These are phyloP conservation scores for Dryadomyces quercivorus DNA, from an alignment of 2,329 filamentous ascomycete genomes.

Conservation along the genomic window DNA sequence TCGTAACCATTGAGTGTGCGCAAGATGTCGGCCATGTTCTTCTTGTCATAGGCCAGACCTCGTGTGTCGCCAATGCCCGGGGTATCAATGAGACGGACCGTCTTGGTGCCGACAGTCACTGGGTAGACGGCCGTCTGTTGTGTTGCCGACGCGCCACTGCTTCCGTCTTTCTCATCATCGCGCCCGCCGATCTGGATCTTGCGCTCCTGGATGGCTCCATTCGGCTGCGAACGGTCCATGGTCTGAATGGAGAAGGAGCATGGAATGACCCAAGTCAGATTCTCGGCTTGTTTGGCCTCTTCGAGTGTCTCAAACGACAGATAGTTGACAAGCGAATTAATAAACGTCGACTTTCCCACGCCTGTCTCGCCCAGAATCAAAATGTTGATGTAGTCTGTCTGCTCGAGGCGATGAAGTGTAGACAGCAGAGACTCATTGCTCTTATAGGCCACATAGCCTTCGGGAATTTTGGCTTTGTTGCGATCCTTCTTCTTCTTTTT, in stretches of 20 bases:
- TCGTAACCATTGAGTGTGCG: conserved; percentile 20
- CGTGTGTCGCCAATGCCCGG: conserved; percentile 29
- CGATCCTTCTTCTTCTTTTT: background rate
- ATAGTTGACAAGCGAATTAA: conserved; percentile 36
- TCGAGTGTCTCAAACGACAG: conserved; percentile 24
- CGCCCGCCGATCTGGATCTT: conserved; percentile 18
- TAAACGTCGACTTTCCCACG: conserved; percentile 35
- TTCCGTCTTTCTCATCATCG: conserved; percentile 21
- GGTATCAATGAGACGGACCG: conserved; percentile 27
- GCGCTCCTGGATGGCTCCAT: conserved; percentile 16
- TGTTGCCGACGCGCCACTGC: conserved; percentile 23
- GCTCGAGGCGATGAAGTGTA: conserved; percentile 10
- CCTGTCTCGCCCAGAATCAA: conserved; percentile 34
- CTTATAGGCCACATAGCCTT: background rate
- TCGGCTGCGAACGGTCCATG: conserved; percentile 15
- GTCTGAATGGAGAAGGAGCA: conserved; percentile 24
- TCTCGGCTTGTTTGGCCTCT: conserved; percentile 20
- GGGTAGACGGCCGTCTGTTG: conserved; percentile 22
- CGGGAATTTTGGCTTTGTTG: background rate
- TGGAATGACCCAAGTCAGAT: conserved; percentile 24
- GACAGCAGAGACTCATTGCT: conserved; percentile 1
- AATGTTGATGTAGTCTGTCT: conserved; percentile 25
- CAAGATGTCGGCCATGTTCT: conserved; percentile 28
- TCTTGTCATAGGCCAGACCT: conserved; percentile 22
- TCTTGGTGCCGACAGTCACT: conserved; percentile 16